Evolutionary conservation across 139 green algal genomes (phyloP).

Genomic region (Tetraselmis chui): DNA sequence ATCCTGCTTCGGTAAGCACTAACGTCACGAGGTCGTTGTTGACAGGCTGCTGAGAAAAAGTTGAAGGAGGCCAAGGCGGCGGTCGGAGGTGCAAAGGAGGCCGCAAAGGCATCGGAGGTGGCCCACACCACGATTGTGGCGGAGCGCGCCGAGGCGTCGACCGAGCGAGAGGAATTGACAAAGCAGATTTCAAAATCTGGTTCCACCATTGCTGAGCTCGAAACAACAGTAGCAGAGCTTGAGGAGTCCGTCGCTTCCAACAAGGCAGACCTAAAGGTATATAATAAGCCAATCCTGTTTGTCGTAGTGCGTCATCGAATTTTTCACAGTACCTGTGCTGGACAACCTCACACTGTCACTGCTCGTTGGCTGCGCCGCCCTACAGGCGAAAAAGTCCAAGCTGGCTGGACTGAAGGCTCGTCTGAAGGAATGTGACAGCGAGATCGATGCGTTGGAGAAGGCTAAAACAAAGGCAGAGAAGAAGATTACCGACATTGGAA

Average conservation of each 20-base stretch:
- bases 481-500: slow-evolving; percentile 23
- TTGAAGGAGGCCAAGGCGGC: slow-evolving; percentile 61
- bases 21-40: no score
- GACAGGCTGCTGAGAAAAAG: slow-evolving; percentile 62
- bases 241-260: not conserved
- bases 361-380: no score
- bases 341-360: no score
- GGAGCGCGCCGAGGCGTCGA: slow-evolving; percentile 45
- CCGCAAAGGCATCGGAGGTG: slow-evolving; percentile 18
- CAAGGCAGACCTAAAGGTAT: slow-evolving; percentile 3
- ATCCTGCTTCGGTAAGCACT: no score
- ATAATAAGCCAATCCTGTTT: no score
- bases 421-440: slow-evolving; percentile 69
- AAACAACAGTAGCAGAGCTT: not conserved
- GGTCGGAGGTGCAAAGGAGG: slow-evolving; percentile 47
- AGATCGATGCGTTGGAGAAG: slow-evolving; percentile 52
- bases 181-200: slow-evolving; percentile 38
- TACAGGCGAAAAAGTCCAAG: slow-evolving; percentile 3
- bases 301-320: slow-evolving; percentile 5
- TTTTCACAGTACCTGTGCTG: no score
- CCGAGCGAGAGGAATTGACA: slow-evolving; percentile 44
- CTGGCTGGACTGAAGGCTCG: slow-evolving; percentile 42
- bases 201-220: slow-evolving; percentile 4
- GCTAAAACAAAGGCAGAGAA: slow-evolving; percentile 22
- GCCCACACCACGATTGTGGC: slow-evolving; percentile 34